Evolutionary conservation across 768 basidiomycete genomes (phyloP), one percentile per base, ranked within the genome.

Genomic region (Dioszegia crocea): DNA sequence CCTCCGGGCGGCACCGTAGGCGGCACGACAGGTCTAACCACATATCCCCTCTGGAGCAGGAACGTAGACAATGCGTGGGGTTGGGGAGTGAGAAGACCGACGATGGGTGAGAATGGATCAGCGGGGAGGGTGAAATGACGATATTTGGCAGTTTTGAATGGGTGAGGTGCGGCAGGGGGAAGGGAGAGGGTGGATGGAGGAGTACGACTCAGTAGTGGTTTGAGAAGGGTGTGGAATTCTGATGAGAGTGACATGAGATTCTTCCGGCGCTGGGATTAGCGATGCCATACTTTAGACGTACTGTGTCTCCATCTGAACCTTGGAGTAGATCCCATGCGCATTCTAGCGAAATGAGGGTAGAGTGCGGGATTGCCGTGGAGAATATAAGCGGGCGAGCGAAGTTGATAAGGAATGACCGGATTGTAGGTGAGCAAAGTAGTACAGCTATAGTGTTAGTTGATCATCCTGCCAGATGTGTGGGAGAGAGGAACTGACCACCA

Each of bases 361-460:
- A 82, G 65, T 85, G 84, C 60, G 86, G 85, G 59, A 90, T 81
- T 0, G 89, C 84, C 0, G 94, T 97, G 2, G 91, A 96, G 78
- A 91, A 97, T 50, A 97, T 89, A 49, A 97, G 80, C 2, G 91
- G 83, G 26, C 93, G 83, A 0, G 91, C 91, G 76, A 93, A 98
- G 74, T 97, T 97, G 64, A 96, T 78, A 21, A 97, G 80, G 76
- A 91, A 96, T 62, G 88, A 84, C 11, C 87, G 85, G 44, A 94
- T 81, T 10, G 89, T 79, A 1, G 82, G 80, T 16, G 80, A 86
- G 16, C 86, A 86, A 36, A 96, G 78, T 4, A 96, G 76, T 4
- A 89, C 88, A 44, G 93, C 93, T 87, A 53, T 23, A n/a, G 12
- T 16, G 23, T 56, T 12, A 40, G 48, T 24, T 47, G 17, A 45